These are phyloP conservation scores for Ogataea zsoltii DNA, from an alignment of 805 yeast species.

Conservation along the genomic window DNA sequence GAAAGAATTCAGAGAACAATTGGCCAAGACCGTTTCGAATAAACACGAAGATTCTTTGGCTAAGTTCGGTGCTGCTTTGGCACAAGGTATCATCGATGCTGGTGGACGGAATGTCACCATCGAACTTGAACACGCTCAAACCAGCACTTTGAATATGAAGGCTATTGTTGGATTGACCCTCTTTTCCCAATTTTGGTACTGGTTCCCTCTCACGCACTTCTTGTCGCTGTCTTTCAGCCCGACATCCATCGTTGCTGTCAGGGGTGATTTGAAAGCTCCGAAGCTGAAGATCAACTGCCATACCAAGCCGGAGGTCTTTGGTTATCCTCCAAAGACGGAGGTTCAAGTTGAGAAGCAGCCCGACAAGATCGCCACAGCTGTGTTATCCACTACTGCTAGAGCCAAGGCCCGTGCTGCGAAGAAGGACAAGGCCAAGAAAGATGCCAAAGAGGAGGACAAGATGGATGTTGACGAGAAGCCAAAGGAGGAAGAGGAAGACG, in stretches of 20 bases:
- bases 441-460: constrained; percentile 42
- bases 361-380: constrained; percentile 90
- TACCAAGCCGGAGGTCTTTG: constrained; percentile 75
- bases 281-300: constrained; percentile 79
- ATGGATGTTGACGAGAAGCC: constrained; percentile 33
- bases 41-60: constrained; percentile 97
- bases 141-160: constrained; percentile 86
- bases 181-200: constrained; percentile 94
- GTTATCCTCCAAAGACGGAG: constrained; percentile 86
- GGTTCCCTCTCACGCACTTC: constrained; percentile 97
- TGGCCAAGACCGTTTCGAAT: constrained; percentile 73
- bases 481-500: constrained; percentile 27
- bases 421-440: constrained; percentile 47
- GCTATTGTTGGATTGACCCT: constrained; percentile 91
- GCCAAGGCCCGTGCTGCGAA: constrained; percentile 88
- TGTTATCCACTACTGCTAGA: constrained; percentile 86
- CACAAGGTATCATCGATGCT: constrained; percentile 97
- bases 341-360: constrained; percentile 78
- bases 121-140: constrained; percentile 81
- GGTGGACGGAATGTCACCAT: constrained; percentile 98
- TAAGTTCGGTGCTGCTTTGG: constrained; percentile 94
- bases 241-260: constrained; percentile 85
- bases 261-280: constrained; percentile 83
- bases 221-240: constrained; percentile 89
- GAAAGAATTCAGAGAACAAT: constrained; percentile 68